Conservation (phyloP, 139 green algal genomes). For the Chlorella sp. region DNA sequence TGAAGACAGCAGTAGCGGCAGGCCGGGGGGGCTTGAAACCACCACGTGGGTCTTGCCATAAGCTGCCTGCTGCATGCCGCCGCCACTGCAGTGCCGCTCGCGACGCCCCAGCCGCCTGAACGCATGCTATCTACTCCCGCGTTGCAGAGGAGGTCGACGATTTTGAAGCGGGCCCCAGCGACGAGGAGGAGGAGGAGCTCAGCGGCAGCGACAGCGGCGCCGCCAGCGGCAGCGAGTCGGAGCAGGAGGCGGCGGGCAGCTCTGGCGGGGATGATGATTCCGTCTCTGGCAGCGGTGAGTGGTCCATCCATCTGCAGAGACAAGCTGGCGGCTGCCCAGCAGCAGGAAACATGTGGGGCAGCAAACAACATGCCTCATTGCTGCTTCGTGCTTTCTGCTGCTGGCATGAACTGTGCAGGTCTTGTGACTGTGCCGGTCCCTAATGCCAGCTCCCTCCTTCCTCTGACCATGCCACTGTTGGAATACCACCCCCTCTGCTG, state of each 20-base stretch:
- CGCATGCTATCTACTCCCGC: too few relatives aligned
- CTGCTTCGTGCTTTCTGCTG: neutral
- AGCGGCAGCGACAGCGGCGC: slow-evolving; percentile 15
- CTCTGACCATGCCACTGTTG: neutral
- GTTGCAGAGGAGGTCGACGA: neutral
- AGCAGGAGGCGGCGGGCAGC: slow-evolving; percentile 2
- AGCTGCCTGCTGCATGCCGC: neutral
- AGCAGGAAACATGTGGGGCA: neutral
- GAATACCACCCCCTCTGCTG: neutral
- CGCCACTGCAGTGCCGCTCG: neutral
- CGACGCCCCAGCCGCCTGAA: neutral
- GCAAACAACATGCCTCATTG: neutral
- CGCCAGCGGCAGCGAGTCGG: slow-evolving; percentile 12
- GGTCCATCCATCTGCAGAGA: too few relatives aligned
- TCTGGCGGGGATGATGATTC: slow-evolving; percentile 3
- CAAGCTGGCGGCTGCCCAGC: neutral
- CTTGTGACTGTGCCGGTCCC: neutral
- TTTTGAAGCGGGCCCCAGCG: slow-evolving; percentile 24
- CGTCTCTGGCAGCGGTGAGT: neutral
- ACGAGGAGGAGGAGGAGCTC: slow-evolving; percentile 16
- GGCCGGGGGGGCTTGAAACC: neutral
- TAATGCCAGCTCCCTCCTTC: too few relatives aligned
- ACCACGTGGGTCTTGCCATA: neutral
- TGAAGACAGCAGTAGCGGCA: neutral
- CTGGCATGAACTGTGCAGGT: neutral